phyloP scores from a whole-genome alignment of 2,329 filamentous ascomycete genomes.

The Nigrograna mackinnonii region DNA sequence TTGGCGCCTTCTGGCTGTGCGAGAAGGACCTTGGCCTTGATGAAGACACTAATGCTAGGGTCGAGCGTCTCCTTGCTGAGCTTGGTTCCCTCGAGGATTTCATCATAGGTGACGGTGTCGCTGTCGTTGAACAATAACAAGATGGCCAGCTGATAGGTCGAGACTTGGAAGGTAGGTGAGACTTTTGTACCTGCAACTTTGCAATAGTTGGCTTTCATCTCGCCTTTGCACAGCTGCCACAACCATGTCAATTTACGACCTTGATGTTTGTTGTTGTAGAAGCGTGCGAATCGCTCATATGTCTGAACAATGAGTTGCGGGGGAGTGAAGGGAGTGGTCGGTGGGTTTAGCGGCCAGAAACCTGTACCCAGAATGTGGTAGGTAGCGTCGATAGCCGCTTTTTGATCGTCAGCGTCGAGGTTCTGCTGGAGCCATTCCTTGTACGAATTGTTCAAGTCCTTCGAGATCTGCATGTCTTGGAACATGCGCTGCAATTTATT shows the following conservation, averaged over 20 bases:
- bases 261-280: constrained; percentile 96
- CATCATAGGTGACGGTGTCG: constrained; percentile 82
- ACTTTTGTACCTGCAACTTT: constrained; percentile 70
- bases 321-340: constrained; percentile 85
- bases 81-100: constrained; percentile 80
- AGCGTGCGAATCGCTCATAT: constrained; percentile 85
- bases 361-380: constrained; percentile 95
- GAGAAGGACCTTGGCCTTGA: constrained; percentile 89
- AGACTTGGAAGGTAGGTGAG: constrained; percentile 95
- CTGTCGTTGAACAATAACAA: constrained; percentile 92
- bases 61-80: constrained; percentile 83
- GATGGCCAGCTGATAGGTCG: constrained; percentile 97
- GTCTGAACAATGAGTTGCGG: constrained; percentile 84
- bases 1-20: constrained; percentile 74
- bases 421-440: constrained; percentile 72
- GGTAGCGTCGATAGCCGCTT: constrained; percentile 77
- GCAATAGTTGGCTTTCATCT: constrained; percentile 91
- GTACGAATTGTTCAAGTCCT: constrained; percentile 91
- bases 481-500: constrained; percentile 99
- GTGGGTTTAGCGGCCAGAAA: constrained; percentile 92
- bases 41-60: constrained; percentile 79
- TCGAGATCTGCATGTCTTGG: constrained; percentile 98
- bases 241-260: constrained; percentile 97
- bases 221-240: constrained; percentile 97
- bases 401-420: constrained; percentile 67